Evolutionary conservation across 495 filamentous ascomycete species (phyloP).

Genomic region (Parathielavia appendiculata): DNA sequence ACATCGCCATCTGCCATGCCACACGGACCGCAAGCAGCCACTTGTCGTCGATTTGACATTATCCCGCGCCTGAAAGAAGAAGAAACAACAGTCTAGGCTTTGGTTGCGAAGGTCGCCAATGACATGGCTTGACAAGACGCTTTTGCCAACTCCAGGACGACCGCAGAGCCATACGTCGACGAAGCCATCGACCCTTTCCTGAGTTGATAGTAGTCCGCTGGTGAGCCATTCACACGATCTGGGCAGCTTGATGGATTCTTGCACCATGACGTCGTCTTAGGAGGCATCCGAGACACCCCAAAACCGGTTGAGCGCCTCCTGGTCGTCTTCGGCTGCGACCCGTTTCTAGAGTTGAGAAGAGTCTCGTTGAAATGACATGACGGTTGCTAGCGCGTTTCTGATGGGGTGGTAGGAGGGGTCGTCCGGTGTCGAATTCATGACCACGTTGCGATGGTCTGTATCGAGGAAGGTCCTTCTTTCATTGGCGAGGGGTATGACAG

Average conservation of each 20-base stretch:
- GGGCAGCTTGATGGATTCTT: neutral
- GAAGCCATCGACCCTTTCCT: neutral
- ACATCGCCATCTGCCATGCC: slow-evolving; percentile 15
- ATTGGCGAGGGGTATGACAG: slow-evolving; percentile 19
- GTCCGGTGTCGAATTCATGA: slow-evolving; percentile 9
- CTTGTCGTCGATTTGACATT: slow-evolving; percentile 8
- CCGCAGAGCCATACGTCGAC: slow-evolving; percentile 5
- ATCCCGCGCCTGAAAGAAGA: slow-evolving; percentile 11
- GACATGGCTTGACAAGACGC: slow-evolving; percentile 3
- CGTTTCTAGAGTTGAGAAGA: neutral
- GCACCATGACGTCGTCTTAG: slow-evolving; percentile 5
- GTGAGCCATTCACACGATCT: slow-evolving; percentile 8
- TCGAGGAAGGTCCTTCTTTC: slow-evolving; percentile 16
- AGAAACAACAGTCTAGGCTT: neutral
- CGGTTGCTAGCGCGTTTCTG: slow-evolving; percentile 5
- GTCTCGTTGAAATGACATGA: neutral
- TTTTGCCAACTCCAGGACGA: slow-evolving; percentile 8
- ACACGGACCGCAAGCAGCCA: slow-evolving; percentile 11
- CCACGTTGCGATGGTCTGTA: slow-evolving; percentile 21
- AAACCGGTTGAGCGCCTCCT: neutral
- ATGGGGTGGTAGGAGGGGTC: slow-evolving; percentile 16
- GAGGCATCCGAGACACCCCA: neutral
- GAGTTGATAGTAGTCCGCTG: neutral
- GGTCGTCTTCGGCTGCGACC: neutral
- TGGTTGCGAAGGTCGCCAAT: slow-evolving; percentile 6